These are phyloP conservation scores for Coemansia biformis DNA, from an alignment of 192 early-diverging fungal species.

Conservation along the genomic window DNA sequence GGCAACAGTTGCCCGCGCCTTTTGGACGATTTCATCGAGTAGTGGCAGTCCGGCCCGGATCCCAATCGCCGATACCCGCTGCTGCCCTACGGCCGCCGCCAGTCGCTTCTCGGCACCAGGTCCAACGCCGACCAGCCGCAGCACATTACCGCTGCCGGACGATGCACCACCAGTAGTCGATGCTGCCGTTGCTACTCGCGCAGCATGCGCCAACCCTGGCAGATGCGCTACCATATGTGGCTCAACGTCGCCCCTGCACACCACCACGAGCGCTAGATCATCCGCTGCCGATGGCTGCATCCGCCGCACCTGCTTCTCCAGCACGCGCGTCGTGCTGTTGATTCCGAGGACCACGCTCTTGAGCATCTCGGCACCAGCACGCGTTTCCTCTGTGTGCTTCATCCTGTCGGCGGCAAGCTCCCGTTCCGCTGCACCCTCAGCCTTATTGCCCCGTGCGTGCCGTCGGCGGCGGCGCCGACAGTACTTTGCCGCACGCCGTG, in stretches of 20 bases:
- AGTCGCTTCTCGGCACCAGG: slow-evolving; percentile 22
- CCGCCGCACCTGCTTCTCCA: slow-evolving; percentile 29
- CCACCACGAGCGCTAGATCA: slow-evolving; percentile 33
- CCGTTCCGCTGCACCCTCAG: neutral
- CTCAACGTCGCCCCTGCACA: slow-evolving; percentile 38
- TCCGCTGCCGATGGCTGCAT: neutral
- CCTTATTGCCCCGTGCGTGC: neutral
- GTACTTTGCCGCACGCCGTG: slow-evolving; percentile 23
- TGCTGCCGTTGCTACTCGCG: slow-evolving; percentile 1
- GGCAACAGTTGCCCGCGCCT: slow-evolving; percentile 6
- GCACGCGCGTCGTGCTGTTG: slow-evolving; percentile 34
- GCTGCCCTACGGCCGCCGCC: slow-evolving; percentile 25
- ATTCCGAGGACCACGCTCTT: slow-evolving; percentile 30
- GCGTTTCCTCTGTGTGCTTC: no score
- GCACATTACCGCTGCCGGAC: neutral
- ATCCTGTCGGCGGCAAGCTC: neutral
- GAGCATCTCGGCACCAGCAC: slow-evolving; percentile 8
- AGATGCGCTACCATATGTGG: slow-evolving; percentile 35
- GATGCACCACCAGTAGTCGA: neutral
- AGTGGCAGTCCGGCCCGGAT: slow-evolving; percentile 23
- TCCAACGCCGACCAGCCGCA: slow-evolving; percentile 32
- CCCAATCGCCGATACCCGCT: slow-evolving; percentile 30
- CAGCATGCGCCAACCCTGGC: slow-evolving; percentile 34
- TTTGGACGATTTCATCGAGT: slow-evolving; percentile 28
- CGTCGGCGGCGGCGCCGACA: slow-evolving; percentile 1